These are phyloP conservation scores for Monilinia fructicola DNA, from an alignment of 2,329 filamentous ascomycete species.

Conservation along the genomic window DNA sequence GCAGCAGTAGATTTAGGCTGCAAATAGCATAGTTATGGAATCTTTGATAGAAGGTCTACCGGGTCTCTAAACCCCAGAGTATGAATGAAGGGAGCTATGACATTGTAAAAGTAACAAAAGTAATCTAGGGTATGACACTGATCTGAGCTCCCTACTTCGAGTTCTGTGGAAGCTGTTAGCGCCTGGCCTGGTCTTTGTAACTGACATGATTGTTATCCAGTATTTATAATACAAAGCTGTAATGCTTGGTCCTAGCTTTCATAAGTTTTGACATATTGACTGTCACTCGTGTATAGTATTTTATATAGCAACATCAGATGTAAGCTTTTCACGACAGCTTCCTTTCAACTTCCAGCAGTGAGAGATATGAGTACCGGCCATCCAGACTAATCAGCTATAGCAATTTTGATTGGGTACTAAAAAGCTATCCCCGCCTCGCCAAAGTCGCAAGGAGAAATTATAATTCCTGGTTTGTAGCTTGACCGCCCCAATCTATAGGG, in stretches of 20 bases:
- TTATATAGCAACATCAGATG: background rate
- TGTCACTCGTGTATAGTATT: background rate
- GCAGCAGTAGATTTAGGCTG: background rate
- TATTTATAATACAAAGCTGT: background rate
- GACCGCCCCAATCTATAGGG: conserved; percentile 24
- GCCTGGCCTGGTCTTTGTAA: conserved; percentile 9
- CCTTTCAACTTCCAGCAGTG: background rate
- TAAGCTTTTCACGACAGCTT: background rate
- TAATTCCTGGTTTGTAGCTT: conserved; percentile 15
- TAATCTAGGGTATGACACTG: background rate
- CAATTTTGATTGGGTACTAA: conserved; percentile 6
- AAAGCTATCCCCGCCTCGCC: background rate
- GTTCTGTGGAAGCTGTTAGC: conserved; percentile 26
- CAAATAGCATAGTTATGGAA: background rate
- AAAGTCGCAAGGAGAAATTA: conserved; percentile 1
- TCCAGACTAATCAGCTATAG: background rate
- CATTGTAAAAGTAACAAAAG: conserved; percentile 6
- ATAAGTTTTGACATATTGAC: background rate
- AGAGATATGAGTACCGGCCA: background rate
- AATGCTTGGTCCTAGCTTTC: background rate
- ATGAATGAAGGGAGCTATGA: conserved; percentile 2
- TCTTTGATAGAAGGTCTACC: background rate
- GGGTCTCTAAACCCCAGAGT: background rate
- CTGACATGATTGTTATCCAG: conserved; percentile 2
- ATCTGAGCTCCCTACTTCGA: conserved; percentile 32